phyloP scores from a whole-genome alignment of 208 protist genomes.

The Leishmania mexicana region DNA sequence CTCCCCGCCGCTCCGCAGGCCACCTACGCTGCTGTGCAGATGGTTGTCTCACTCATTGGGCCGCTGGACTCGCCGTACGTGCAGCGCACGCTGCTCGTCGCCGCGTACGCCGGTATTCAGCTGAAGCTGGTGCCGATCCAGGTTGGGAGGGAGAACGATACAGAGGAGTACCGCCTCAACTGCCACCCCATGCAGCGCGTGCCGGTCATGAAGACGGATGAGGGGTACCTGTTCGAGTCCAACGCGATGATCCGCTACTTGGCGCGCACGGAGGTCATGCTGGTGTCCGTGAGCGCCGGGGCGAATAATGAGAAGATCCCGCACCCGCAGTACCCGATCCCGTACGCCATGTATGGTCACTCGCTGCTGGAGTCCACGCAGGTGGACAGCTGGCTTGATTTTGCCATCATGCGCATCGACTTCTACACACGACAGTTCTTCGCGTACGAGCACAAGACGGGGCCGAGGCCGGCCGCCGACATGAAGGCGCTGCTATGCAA shows the following conservation, averaged over 20 bases:
- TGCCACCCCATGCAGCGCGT: slow-evolving; percentile 66
- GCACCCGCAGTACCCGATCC: slow-evolving; percentile 60
- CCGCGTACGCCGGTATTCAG: slow-evolving; percentile 64
- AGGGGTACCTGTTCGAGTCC: slow-evolving; percentile 83
- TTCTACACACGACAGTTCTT: slow-evolving; percentile 26
- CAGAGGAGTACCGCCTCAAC: slow-evolving; percentile 64
- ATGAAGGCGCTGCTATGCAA: slow-evolving; percentile 32
- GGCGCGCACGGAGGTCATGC: slow-evolving; percentile 55
- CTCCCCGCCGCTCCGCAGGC: background rate
- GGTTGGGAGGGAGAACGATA: slow-evolving; percentile 55
- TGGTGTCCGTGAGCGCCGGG: slow-evolving; percentile 31
- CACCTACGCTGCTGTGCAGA: background rate
- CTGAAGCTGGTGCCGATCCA: slow-evolving; percentile 61
- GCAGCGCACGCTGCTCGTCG: slow-evolving; percentile 68
- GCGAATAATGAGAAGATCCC: slow-evolving; percentile 36
- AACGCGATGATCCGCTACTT: slow-evolving; percentile 82
- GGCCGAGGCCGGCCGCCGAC: slow-evolving; percentile 15
- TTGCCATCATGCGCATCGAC: slow-evolving; percentile 55
- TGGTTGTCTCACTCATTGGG: slow-evolving; percentile 71
- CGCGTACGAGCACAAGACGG: slow-evolving; percentile 15
- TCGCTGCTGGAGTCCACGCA: slow-evolving; percentile 57
- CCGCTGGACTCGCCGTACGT: slow-evolving; percentile 49
- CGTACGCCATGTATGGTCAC: slow-evolving; percentile 75
- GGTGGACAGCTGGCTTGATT: slow-evolving; percentile 87
- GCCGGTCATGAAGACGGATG: slow-evolving; percentile 70